phyloP scores from a whole-genome alignment of 257 asterid genomes.

The Galeopsis tetrahit region DNA sequence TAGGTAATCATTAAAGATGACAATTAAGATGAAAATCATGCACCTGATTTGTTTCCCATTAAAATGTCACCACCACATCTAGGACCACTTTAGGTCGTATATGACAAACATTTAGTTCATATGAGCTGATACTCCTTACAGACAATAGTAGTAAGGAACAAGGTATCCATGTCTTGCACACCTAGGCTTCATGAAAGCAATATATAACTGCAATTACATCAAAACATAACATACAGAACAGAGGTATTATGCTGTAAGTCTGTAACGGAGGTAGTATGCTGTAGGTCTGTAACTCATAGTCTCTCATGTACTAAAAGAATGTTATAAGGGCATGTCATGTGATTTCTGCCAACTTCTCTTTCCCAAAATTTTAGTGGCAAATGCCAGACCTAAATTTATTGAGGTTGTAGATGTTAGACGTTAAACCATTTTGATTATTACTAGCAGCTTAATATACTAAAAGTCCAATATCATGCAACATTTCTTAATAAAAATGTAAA shows the following conservation, averaged over 20 bases:
- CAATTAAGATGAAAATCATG: constrained; percentile 1
- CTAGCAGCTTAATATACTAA: not conserved
- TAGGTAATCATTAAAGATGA: not conserved
- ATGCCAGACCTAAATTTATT: not conserved
- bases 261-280: not conserved
- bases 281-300: not conserved
- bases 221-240: not conserved
- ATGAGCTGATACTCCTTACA: not conserved
- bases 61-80: not conserved
- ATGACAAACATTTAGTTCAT: not conserved
- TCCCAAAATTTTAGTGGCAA: not conserved
- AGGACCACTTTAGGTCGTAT: not conserved
- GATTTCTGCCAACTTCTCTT: not conserved
- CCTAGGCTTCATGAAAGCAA: not conserved
- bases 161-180: not conserved
- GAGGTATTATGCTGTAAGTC: not conserved
- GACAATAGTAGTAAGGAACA: not conserved
- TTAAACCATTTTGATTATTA: not conserved
- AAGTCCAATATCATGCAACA: not conserved
- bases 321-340: not conserved
- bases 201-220: constrained; percentile 3
- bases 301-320: not conserved
- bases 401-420: not conserved
- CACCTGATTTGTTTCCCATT: constrained; percentile 1
- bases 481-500: not conserved